Conservation (phyloP, 805 yeast species). For the Schizosaccharomyces lindneri region DNA sequence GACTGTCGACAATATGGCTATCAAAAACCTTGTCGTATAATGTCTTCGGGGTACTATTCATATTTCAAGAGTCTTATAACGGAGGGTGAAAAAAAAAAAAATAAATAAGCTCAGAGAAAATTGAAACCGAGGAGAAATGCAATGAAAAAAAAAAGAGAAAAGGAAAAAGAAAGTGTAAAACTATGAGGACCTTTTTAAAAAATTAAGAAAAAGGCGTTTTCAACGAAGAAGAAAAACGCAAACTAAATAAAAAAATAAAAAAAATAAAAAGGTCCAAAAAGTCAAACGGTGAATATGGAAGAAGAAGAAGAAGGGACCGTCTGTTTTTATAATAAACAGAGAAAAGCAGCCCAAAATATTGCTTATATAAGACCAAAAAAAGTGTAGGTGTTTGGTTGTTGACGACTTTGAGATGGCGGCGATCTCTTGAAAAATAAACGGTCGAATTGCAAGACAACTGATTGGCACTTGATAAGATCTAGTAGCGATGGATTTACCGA, state of each 20-base stretch:
- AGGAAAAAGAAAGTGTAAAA: too few species aligned
- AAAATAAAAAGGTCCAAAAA: too few species aligned
- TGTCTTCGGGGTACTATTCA: slow-evolving; percentile 17
- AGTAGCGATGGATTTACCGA: too few species aligned
- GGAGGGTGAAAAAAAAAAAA: not conserved
- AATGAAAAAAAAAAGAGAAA: not conserved
- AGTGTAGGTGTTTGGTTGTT: not conserved
- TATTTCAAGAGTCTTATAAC: not conserved
- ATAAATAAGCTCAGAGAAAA: not conserved
- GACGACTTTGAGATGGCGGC: not conserved
- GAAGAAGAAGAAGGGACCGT: not conserved
- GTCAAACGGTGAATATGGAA: too few species aligned
- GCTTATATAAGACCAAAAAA: not conserved
- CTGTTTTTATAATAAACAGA: not conserved
- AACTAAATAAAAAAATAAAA: too few species aligned
- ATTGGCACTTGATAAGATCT: too few species aligned
- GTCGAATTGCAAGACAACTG: not conserved
- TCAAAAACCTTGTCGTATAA: slow-evolving; percentile 89
- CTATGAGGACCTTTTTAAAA: too few species aligned
- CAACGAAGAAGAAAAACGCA: too few species aligned
- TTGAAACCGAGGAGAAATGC: not conserved
- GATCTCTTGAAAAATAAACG: not conserved
- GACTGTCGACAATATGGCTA: slow-evolving; percentile 79
- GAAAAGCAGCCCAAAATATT: not conserved
- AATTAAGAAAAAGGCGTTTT: too few species aligned